Evolutionary conservation across 202 grass and related monocot species (phyloP).

Genomic region (Elaeis oleifera): DNA sequence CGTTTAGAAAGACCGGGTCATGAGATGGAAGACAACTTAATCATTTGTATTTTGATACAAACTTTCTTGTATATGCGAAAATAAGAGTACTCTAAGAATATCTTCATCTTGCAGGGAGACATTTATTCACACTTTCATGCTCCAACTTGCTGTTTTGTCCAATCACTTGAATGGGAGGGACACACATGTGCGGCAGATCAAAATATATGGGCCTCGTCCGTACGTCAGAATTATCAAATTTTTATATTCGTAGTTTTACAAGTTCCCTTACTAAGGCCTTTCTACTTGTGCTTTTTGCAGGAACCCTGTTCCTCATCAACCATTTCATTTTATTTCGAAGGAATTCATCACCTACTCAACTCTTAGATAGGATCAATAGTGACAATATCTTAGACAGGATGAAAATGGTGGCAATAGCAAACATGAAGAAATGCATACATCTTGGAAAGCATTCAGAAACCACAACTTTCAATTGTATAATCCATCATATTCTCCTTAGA

Average conservation of each 20-base stretch:
- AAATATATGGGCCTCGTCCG: constrained; percentile 78
- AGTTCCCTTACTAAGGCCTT: background rate
- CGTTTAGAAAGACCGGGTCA: too few relatives aligned
- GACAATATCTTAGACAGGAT: too few relatives aligned
- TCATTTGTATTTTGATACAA: too few relatives aligned
- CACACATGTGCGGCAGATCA: constrained; percentile 81
- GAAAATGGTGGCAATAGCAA: too few relatives aligned
- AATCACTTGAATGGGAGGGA: constrained; percentile 89
- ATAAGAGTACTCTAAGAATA: too few relatives aligned
- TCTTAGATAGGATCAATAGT: constrained; percentile 29
- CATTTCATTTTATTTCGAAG: constrained; percentile 84
- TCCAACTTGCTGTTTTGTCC: constrained; percentile 71
- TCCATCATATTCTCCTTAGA: too few relatives aligned
- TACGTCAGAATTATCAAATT: constrained; percentile 30
- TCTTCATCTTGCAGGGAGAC: constrained; percentile 56
- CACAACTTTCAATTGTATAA: too few relatives aligned
- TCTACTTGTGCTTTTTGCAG: constrained; percentile 35
- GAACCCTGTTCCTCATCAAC: constrained; percentile 67
- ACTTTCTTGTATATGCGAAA: too few relatives aligned
- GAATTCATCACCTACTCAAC: constrained; percentile 77
- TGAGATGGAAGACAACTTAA: too few relatives aligned
- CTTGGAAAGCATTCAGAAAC: too few relatives aligned
- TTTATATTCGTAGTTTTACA: too few relatives aligned
- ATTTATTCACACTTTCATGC: constrained; percentile 92
- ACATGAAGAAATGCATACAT: too few relatives aligned